Evolutionary conservation across 1,139 yeast genomes (phyloP), one percentile per base, ranked within the genome.

Genomic region (Yamadazyma triangularis): DNA sequence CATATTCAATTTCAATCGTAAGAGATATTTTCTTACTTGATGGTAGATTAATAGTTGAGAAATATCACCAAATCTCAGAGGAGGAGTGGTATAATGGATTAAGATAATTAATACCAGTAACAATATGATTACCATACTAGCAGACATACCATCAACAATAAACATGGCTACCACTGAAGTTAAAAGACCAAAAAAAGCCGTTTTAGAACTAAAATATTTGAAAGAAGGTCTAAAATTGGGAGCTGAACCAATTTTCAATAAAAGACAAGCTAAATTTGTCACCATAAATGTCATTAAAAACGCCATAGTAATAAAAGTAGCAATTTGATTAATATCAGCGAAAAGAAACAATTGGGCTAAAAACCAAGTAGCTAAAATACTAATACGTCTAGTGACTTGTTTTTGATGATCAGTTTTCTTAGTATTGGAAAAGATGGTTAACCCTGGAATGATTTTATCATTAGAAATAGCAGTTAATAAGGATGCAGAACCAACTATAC

Each of bases 181-280:
- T 1, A 79, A 37, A 0, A 84, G 80, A 1, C 96, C 98, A 2
- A 71, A 48, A 4, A 80, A 70, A 0, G 97, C 97, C 0, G 97
- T 88, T 31, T 75, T 70, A 28, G 88, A 73, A 47, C 77, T 82
- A 60, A 91, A 91, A 48, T 82, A 91, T 35, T 76, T 79, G 69
- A 91, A 91, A 4, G 95, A 85, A 2, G 98, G 98, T 46, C 98
- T 66, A 56, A 91, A 91, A 53, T 91, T 91, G 9, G 98, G 98
- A 3, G 98, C 98, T 2, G 95, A 78, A 0, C 96, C 93, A 10
- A 91, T 62, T 42, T 82, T 83, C 44, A 91, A 69, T 35, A 91
- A 58, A 51, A 89, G 88, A 54, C 98, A 91, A 2, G 98, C 96
- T 41, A 89, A 57, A 49, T 91, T 91, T 22, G 95, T 88, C 4